phyloP scores from a whole-genome alignment of 2,329 filamentous ascomycete genomes.

The Pseudogymnoascus sp. region DNA sequence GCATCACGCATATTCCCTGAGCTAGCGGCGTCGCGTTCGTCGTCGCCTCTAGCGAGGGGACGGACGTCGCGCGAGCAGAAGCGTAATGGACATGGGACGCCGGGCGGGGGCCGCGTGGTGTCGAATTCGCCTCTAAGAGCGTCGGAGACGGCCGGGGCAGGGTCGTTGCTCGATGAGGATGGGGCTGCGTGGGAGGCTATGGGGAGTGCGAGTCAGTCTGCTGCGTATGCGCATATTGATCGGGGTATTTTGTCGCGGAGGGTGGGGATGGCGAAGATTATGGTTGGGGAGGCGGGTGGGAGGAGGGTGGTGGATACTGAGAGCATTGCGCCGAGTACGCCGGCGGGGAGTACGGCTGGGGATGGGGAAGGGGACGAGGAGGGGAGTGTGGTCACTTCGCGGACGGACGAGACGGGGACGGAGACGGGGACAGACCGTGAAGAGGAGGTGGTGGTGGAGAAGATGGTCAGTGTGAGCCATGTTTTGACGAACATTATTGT shows the following conservation, averaged over 20 bases:
- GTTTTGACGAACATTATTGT: conserved; percentile 72
- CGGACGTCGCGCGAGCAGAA: conserved; percentile 5
- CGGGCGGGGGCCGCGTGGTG: not conserved
- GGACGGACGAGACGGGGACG: conserved; percentile 10
- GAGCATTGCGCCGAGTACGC: conserved; percentile 8
- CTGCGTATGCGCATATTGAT: conserved; percentile 55
- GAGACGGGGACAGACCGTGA: conserved; percentile 21
- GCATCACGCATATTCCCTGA: conserved; percentile 56
- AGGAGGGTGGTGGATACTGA: conserved; percentile 10
- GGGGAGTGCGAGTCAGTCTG: conserved; percentile 38
- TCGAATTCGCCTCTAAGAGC: not conserved
- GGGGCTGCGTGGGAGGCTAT: not conserved
- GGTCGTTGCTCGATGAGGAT: not conserved
- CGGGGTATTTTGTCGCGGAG: conserved; percentile 50
- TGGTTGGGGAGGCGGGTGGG: not conserved
- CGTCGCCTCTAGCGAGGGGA: conserved; percentile 17
- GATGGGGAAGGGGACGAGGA: conserved; percentile 22
- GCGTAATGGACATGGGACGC: not conserved
- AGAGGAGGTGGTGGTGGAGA: conserved; percentile 24
- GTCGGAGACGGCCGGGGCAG: not conserved
- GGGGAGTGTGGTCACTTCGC: conserved; percentile 7
- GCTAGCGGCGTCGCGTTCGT: conserved; percentile 22
- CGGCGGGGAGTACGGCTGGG: conserved; percentile 13
- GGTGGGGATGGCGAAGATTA: conserved; percentile 39
- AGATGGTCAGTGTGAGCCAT: conserved; percentile 60